Evolutionary conservation across 345 rosid species (phyloP), one percentile per base, ranked within the genome.

Genomic region (Dipteronia sinensis): DNA sequence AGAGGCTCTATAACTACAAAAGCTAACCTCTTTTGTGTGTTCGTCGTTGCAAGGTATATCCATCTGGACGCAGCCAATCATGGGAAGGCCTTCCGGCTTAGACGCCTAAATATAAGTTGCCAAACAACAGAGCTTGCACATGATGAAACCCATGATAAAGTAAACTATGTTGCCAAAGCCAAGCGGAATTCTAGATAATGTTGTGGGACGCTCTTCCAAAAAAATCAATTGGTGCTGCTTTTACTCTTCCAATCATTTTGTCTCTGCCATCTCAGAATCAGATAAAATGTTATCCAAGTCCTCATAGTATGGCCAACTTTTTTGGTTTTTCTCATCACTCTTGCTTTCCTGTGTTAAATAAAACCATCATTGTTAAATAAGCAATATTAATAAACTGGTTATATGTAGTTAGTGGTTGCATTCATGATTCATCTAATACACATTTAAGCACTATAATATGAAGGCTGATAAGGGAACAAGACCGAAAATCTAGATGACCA

Each of bases 251-350:
- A 25, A 56, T 88, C 81, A 87, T 64, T 83, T 83, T 51, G 80
- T 44, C 19, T 86, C 70, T 47, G 80, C 63, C 74, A 86, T 76
- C 82, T 79, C 93, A 15, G 76, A 59, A 69, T 85, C 78, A 0
- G 94, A 92, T 63, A 94, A 81, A 85, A 91, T 79, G 78, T 72
- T 70, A 77, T 87, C 42, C 91, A 94, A 86, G 51, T 91, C 94
- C 77, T 92, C 92, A 71, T 90, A 96, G 83, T 92, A 88, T 40
- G 92, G 90, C 98, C 98, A 96, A 71, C 53, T 76, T 51, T 84
- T 80, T 76, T 44, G 81, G 82, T 86, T 82, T 68, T 75, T 73
- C 51, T 79, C 55, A 40, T 77, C 92, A 22, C 77, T 85, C 83
- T 86, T 91, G 83, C 82, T 85, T 85, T 88, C 98, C 98, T 96